Conservation (phyloP, 495 filamentous ascomycete species). For the Aspergillus saccharolyticus region DNA sequence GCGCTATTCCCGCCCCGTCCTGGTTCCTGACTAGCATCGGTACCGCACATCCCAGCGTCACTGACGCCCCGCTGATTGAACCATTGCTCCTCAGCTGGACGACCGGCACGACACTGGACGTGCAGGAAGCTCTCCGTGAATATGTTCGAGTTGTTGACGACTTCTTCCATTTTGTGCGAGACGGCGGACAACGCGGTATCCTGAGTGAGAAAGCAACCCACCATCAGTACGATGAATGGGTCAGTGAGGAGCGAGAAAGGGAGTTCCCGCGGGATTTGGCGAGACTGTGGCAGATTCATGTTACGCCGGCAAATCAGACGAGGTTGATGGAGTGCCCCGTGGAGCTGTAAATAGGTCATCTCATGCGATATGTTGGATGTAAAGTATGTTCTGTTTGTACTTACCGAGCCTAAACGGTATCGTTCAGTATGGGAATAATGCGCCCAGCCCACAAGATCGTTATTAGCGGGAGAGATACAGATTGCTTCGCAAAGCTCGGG, state of each 20-base stretch:
- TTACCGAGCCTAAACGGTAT: too few relatives aligned
- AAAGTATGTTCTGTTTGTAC: too few relatives aligned
- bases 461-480: too few relatives aligned
- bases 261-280: conserved; percentile 4
- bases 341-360: background rate
- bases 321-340: background rate
- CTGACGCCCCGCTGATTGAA: conserved; percentile 2
- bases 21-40: conserved; percentile 9
- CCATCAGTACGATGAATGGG: conserved; percentile 3
- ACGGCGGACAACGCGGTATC: background rate
- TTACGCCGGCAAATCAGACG: conserved; percentile 5
- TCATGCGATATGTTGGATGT: background rate
- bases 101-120: conserved; percentile 1
- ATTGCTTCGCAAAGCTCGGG: too few relatives aligned
- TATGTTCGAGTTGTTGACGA: conserved; percentile 4
- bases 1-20: conserved; percentile 5
- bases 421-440: too few relatives aligned
- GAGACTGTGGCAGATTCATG: conserved; percentile 4
- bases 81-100: conserved; percentile 5
- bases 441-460: too few relatives aligned
- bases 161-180: background rate
- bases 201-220: conserved; percentile 4
- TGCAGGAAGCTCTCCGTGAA: conserved; percentile 2
- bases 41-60: conserved; percentile 7
- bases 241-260: conserved; percentile 3